Evolutionary conservation across 2,329 filamentous ascomycete genomes (phyloP).

Genomic region (Iodosphaeria phyllophila): DNA sequence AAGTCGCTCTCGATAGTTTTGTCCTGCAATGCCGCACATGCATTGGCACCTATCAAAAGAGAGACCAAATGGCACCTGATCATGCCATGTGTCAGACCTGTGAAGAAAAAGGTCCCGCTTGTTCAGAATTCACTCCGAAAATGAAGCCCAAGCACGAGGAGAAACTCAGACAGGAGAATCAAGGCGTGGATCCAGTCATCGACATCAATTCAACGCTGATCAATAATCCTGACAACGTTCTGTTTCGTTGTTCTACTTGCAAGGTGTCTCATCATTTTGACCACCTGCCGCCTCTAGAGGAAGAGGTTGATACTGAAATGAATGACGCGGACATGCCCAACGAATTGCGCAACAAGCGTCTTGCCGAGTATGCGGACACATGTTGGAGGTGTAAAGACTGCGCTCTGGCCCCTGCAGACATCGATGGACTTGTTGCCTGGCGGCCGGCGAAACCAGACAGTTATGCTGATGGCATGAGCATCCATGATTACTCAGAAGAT

Average conservation of each 20-base stretch:
- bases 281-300: constrained; percentile 51
- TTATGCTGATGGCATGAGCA: constrained; percentile 31
- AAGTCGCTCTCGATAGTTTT: constrained; percentile 57
- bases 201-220: constrained; percentile 41
- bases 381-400: constrained; percentile 75
- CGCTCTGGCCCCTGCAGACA: constrained; percentile 40
- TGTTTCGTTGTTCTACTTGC: constrained; percentile 71
- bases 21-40: constrained; percentile 84
- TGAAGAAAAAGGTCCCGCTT: constrained; percentile 44
- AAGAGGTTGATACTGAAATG: no score
- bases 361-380: constrained; percentile 47
- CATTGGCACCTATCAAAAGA: constrained; percentile 47
- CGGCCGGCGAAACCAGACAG: constrained; percentile 43
- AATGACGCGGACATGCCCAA: constrained; percentile 18
- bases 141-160: constrained; percentile 69
- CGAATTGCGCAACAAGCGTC: constrained; percentile 38
- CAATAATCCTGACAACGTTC: constrained; percentile 56
- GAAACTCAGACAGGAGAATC: constrained; percentile 60
- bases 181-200: constrained; percentile 58
- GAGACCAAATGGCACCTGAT: constrained; percentile 50
- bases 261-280: constrained; percentile 67
- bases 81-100: constrained; percentile 58
- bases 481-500: constrained; percentile 45
- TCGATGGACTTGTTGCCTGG: constrained; percentile 76
- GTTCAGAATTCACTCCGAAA: constrained; percentile 52